A percentile compares a stretch with the other conserved stretches of the same genome.
Evolutionary conservation across 2,329 filamentous ascomycete genomes (phyloP).

Genomic region (Fusarium falciforme): DNA sequence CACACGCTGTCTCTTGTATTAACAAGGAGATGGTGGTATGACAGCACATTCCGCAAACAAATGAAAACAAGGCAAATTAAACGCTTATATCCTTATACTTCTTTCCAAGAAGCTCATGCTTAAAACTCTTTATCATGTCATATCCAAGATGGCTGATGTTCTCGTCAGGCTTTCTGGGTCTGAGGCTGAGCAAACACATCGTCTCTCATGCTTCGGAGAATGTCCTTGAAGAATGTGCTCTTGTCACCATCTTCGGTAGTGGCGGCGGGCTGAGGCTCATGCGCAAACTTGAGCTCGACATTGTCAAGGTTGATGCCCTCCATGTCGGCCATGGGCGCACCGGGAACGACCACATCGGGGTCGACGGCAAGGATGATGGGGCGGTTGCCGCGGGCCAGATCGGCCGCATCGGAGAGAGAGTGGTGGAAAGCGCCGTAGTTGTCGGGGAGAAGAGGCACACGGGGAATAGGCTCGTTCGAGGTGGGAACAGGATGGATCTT

Average conservation of each 20-base stretch:
- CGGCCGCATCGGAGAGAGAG: constrained; percentile 56
- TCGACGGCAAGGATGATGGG: constrained; percentile 65
- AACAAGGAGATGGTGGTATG: constrained; percentile 33
- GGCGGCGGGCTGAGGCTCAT: constrained; percentile 46
- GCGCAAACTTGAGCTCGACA: constrained; percentile 65
- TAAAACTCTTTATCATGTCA: constrained; percentile 11
- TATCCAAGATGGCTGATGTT: neutral
- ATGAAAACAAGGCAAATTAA: constrained; percentile 30
- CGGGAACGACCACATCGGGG: constrained; percentile 63
- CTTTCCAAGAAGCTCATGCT: constrained; percentile 13
- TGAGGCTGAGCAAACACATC: constrained; percentile 51
- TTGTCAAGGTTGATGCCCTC: constrained; percentile 68
- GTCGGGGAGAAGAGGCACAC: constrained; percentile 71
- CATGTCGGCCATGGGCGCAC: constrained; percentile 66
- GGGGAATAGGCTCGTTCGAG: constrained; percentile 55
- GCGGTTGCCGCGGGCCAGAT: constrained; percentile 57
- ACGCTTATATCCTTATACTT: constrained; percentile 36
- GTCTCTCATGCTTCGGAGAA: constrained; percentile 69
- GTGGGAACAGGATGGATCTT: constrained; percentile 49
- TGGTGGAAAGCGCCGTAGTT: constrained; percentile 60
- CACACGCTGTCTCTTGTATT: constrained; percentile 12
- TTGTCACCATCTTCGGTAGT: constrained; percentile 46
- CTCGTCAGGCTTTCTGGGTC: constrained; percentile 19
- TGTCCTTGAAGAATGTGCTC: constrained; percentile 62
- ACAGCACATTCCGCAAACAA: constrained; percentile 16